These are phyloP conservation scores for Colletotrichum eremochloae DNA, from an alignment of 2,329 filamentous ascomycete species.

Conservation along the genomic window DNA sequence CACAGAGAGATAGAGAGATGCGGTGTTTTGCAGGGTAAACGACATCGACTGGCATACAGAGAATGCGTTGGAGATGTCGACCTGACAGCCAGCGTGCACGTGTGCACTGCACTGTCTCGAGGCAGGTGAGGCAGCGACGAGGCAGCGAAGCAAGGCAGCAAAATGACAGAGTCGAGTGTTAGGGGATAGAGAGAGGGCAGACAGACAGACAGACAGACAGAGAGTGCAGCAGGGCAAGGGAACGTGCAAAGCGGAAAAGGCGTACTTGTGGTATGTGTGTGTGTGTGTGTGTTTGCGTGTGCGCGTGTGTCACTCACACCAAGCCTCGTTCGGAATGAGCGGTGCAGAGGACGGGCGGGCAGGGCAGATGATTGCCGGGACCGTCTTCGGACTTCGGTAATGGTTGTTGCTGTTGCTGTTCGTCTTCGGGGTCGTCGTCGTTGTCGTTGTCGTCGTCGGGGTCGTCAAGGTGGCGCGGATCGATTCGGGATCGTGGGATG, in stretches of 20 bases:
- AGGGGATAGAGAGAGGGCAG: neutral
- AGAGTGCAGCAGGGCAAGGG: slow-evolving; percentile 13
- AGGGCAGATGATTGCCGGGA: slow-evolving; percentile 17
- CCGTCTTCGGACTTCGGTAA: slow-evolving; percentile 15
- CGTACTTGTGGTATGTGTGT: neutral
- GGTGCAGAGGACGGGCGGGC: slow-evolving; percentile 6
- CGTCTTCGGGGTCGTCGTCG: neutral
- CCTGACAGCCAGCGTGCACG: neutral
- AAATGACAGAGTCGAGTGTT: neutral
- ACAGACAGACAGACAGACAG: neutral
- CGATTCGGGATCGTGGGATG: slow-evolving; percentile 8
- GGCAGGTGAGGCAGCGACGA: slow-evolving; percentile 1
- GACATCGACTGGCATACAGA: neutral
- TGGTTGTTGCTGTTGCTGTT: neutral
- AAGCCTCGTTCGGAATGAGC: slow-evolving; percentile 4
- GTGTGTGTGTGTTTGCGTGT: neutral
- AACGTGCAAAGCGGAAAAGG: slow-evolving; percentile 40
- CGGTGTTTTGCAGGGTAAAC: no score
- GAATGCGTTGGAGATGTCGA: no score
- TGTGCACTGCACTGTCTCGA: slow-evolving; percentile 9
- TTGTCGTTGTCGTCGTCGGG: neutral
- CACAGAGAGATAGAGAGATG: neutral
- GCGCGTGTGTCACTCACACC: slow-evolving; percentile 1
- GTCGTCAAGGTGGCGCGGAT: neutral
- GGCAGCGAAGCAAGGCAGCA: slow-evolving; percentile 14